Evolutionary conservation across 228 moss, liverwort and hornwort species (phyloP).

Genomic region (Sphagnum fallax): DNA sequence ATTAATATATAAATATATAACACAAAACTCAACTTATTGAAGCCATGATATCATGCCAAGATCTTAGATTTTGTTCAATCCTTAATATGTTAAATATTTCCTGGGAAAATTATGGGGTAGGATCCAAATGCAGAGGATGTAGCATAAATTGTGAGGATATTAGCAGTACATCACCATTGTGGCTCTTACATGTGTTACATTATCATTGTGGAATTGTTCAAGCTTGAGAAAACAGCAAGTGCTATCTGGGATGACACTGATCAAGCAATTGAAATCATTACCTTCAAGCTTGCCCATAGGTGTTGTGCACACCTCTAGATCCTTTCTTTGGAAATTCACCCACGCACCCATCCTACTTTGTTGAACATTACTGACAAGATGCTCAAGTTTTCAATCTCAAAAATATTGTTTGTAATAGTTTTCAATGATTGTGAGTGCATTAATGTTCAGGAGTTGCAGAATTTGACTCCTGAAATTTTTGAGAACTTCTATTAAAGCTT

Average conservation of each 20-base stretch:
- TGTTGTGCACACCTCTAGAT: too few relatives aligned
- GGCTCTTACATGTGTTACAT: constrained; percentile 47
- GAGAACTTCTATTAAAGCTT: not conserved
- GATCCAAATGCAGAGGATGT: constrained; percentile 88
- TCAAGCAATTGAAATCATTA: constrained; percentile 82
- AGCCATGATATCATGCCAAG: too few relatives aligned
- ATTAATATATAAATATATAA: too few relatives aligned
- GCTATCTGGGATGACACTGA: constrained; percentile 98
- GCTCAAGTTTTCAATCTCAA: too few relatives aligned
- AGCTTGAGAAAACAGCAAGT: constrained; percentile 75
- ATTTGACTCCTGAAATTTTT: too few relatives aligned
- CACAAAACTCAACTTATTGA: too few relatives aligned
- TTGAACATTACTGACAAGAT: not conserved
- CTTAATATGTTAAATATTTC: too few relatives aligned
- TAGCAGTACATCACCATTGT: constrained; percentile 77
- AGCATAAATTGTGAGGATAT: constrained; percentile 81
- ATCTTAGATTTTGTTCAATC: too few relatives aligned
- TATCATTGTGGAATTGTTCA: constrained; percentile 86
- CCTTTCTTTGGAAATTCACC: constrained; percentile 58
- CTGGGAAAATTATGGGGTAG: constrained; percentile 11
- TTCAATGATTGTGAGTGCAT: too few relatives aligned
- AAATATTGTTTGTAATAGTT: too few relatives aligned
- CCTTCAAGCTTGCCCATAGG: constrained; percentile 62
- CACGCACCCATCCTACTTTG: constrained; percentile 52
- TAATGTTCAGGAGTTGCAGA: too few relatives aligned